Conservation (phyloP, 164 flowering plant species). For the Dillenia suffruticosa region DNA sequence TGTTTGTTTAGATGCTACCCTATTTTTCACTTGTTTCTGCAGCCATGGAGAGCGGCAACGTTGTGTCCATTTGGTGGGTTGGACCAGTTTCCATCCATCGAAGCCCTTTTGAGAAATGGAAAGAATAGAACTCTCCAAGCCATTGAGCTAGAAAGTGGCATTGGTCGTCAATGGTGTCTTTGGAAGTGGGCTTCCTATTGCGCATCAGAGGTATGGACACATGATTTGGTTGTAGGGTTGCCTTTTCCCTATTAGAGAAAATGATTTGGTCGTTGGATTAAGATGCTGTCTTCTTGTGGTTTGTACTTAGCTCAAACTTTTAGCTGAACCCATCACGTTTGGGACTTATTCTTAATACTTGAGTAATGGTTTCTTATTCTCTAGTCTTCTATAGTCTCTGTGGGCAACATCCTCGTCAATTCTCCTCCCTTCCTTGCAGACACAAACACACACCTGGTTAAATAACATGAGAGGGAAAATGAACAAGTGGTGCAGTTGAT, state of each 20-base stretch:
- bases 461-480: too few relatives aligned
- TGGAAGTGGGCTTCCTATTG: constrained; percentile 98
- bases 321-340: too few relatives aligned
- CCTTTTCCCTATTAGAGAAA: too few relatives aligned
- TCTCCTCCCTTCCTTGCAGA: too few relatives aligned
- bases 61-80: constrained; percentile 82
- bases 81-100: constrained; percentile 78
- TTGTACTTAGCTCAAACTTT: too few relatives aligned
- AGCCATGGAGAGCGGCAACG: constrained; percentile 98
- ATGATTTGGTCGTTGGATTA: neutral
- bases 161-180: constrained; percentile 84
- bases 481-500: too few relatives aligned
- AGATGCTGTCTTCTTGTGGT: neutral
- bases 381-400: too few relatives aligned
- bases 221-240: too few relatives aligned
- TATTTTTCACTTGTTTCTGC: constrained; percentile 13
- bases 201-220: constrained; percentile 80
- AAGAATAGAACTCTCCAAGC: constrained; percentile 83
- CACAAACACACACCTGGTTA: too few relatives aligned
- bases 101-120: constrained; percentile 75
- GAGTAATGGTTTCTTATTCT: too few relatives aligned
- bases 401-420: too few relatives aligned
- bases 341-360: too few relatives aligned
- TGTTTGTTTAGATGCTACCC: neutral
- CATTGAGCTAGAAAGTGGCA: constrained; percentile 87